phyloP scores from a whole-genome alignment of 306 rosid species.

The Fagus sylvatica region DNA sequence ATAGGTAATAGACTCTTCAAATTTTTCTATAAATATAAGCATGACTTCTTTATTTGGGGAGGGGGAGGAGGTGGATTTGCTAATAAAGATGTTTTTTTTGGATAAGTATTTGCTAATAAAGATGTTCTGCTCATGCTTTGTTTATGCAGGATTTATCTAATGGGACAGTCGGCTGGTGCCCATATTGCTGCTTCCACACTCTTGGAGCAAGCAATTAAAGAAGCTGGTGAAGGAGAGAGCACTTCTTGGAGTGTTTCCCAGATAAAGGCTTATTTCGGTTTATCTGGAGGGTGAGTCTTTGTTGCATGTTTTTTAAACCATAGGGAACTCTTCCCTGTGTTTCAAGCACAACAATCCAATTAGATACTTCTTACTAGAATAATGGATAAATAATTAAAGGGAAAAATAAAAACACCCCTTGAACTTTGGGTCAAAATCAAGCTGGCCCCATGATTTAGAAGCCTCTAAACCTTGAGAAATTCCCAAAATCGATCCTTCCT shows the following conservation, averaged over 20 bases:
- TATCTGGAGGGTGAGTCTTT: slow-evolving; percentile 86
- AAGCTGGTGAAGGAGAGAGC: slow-evolving; percentile 84
- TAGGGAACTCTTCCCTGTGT: neutral
- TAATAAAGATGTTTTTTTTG: slow-evolving; percentile 12
- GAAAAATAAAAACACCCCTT: no score
- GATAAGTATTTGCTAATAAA: slow-evolving; percentile 6
- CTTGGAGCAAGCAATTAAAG: slow-evolving; percentile 84
- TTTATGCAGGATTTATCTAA: slow-evolving; percentile 66
- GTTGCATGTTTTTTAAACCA: slow-evolving; percentile 2
- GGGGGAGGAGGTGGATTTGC: neutral
- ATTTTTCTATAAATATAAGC: neutral
- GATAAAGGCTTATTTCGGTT: slow-evolving; percentile 85
- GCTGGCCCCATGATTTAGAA: no score
- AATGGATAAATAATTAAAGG: no score
- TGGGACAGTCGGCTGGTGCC: slow-evolving; percentile 99
- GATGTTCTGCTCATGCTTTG: slow-evolving; percentile 19
- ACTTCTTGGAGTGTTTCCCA: slow-evolving; percentile 82
- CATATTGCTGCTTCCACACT: slow-evolving; percentile 90
- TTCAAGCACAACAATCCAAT: neutral
- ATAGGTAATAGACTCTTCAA: slow-evolving; percentile 43
- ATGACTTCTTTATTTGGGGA: no score
- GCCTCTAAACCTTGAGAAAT: no score
- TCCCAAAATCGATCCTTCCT: no score
- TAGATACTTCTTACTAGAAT: neutral
- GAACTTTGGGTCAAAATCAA: no score